Evolutionary conservation across 305 asterid genomes (phyloP), one percentile per base, ranked within the genome.

Genomic region (Plantago coronopus): DNA sequence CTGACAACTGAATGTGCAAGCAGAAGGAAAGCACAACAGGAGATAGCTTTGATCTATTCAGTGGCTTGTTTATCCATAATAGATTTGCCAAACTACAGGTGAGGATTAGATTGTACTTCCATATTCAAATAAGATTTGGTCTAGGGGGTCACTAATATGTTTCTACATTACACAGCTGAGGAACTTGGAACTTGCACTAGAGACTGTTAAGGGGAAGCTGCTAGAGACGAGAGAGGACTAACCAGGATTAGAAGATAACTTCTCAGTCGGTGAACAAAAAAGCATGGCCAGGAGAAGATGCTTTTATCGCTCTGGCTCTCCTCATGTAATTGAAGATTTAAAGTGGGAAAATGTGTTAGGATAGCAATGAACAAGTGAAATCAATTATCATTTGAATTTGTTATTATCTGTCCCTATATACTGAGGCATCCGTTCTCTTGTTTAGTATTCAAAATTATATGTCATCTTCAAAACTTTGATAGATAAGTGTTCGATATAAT

Each of bases 41-140:
- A 56, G 78, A 91, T 63, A 88, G 95, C 64, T 83, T 84, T 69
- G 96, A 91, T 81, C 87, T 88, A 57, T 91, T 75, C 54, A 69
- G 86, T 17, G 98, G 96, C 62, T 65, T 91, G 68, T 88, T 72
- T 65, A 70, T 84, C 47, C 84, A 84, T 67, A 91, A 91, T 60
- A 86, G 93, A 61, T 91, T 88, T 42, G 90, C 96, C 59, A 72
- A 70, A 74, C 72, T 79, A 59, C 93, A 88, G 90, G 97, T 81
- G 75, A 21, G 27, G 29, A 51, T 47, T 47, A 25, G 58, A 46
- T 56, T 27, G 48, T 5, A 19, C 22, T 54, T 59, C 16, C 12
- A 4, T 16, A n/a, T 17, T 58, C 7, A 22, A 29, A 10, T 21
- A 16, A 17, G 19, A n/a, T 15, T 38, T 31, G 42, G 14, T 68